A percentile compares a stretch with the other conserved stretches of the same genome.
Evolutionary conservation across 2,329 filamentous ascomycete genomes (phyloP).

Genomic region (Trichoderma sp.): DNA sequence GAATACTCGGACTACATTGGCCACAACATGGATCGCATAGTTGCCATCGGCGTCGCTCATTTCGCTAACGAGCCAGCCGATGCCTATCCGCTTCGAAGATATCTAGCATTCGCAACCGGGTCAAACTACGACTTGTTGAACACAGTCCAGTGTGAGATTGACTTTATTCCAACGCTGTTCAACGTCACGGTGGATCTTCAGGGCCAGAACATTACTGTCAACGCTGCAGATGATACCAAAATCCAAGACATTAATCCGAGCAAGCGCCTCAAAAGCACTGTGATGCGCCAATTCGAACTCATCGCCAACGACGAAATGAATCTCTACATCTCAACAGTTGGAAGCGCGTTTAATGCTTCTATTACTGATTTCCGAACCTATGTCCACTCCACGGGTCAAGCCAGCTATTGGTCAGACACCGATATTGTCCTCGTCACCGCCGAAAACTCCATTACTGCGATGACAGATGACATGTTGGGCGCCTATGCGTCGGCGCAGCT

Average conservation of each 20-base stretch:
- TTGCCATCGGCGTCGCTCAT: background rate
- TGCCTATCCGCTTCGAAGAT: background rate
- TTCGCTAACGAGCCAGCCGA: background rate
- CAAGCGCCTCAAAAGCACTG: background rate
- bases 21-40: background rate
- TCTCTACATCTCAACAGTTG: background rate
- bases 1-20: background rate
- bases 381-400: background rate
- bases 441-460: background rate
- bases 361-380: background rate
- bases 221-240: background rate
- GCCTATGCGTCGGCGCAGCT: background rate
- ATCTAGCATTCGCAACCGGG: background rate
- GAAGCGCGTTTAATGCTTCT: background rate
- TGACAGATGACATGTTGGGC: background rate
- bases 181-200: background rate
- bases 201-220: background rate
- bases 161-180: background rate
- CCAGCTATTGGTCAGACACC: background rate
- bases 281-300: background rate
- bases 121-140: background rate
- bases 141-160: background rate
- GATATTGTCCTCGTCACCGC: background rate
- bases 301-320: background rate
- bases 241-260: background rate